A percentile compares a stretch with the other conserved stretches of the same genome.
These are phyloP conservation scores for Trichoderma sp. DNA, from an alignment of 2,329 filamentous ascomycete genomes.

Conservation along the genomic window DNA sequence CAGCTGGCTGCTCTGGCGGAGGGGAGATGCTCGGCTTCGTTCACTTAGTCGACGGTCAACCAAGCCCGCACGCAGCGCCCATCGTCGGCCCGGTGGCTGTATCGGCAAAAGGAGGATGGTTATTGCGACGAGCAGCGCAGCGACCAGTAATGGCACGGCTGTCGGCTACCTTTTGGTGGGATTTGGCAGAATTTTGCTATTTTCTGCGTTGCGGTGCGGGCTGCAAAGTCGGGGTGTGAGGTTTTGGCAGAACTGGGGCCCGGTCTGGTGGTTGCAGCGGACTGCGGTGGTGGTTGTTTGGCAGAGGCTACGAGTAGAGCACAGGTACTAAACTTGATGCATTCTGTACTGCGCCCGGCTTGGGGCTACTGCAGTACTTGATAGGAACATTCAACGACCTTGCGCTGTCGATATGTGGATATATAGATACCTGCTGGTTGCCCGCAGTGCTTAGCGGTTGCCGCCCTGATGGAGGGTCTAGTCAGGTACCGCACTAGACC, in stretches of 20 bases:
- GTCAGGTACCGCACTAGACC: neutral
- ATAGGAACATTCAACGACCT: neutral
- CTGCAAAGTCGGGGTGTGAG: slow-evolving; percentile 14
- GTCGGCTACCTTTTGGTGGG: neutral
- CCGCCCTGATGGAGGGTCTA: neutral
- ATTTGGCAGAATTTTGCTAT: neutral
- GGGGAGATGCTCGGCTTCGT: slow-evolving; percentile 19
- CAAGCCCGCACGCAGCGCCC: slow-evolving; percentile 31
- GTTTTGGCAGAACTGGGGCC: slow-evolving; percentile 15
- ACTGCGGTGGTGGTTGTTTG: slow-evolving; percentile 3
- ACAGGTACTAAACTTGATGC: neutral
- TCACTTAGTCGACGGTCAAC: slow-evolving; percentile 21
- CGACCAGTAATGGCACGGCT: slow-evolving; percentile 4
- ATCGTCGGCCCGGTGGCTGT: slow-evolving; percentile 31
- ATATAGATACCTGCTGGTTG: neutral
- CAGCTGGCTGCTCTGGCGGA: slow-evolving; percentile 16
- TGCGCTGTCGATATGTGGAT: neutral
- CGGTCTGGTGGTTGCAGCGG: neutral
- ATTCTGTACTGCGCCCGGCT: neutral
- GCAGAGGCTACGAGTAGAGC: neutral
- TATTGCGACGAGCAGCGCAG: slow-evolving; percentile 3
- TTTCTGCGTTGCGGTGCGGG: slow-evolving; percentile 5
- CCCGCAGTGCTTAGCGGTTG: neutral
- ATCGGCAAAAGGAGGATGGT: neutral
- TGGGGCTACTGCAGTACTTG: slow-evolving; percentile 1